Conservation (phyloP, 2,329 filamentous ascomycete species). For the Colletotrichum sp. region DNA sequence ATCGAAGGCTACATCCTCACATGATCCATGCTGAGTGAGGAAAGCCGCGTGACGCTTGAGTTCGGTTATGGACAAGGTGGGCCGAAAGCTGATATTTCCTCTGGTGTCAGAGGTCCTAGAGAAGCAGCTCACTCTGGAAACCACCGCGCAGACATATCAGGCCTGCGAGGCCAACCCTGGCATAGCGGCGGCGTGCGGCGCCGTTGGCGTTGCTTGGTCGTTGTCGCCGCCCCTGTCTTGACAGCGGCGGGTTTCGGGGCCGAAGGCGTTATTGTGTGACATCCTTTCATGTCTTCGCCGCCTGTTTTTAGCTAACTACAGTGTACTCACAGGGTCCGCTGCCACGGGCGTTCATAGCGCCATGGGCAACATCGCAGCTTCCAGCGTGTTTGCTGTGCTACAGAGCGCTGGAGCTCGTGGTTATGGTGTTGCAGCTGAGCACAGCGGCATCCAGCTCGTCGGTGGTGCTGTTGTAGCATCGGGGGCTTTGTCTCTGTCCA, state of each 20-base stretch:
- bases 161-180: background rate
- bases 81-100: too few relatives aligned
- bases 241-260: background rate
- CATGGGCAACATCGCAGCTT: background rate
- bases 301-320: background rate
- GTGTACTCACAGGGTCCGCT: background rate
- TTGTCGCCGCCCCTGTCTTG: background rate
- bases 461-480: background rate
- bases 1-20: too few relatives aligned
- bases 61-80: too few relatives aligned
- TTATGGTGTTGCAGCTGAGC: background rate
- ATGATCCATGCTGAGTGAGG: too few relatives aligned
- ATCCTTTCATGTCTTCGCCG: background rate
- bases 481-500: too few relatives aligned
- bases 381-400: background rate
- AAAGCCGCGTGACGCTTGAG: too few relatives aligned
- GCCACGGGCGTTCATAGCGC: background rate
- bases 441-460: background rate
- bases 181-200: background rate
- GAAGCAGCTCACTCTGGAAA: background rate
- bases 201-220: background rate
- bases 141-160: background rate
- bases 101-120: too few relatives aligned
- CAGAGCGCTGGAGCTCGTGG: background rate
- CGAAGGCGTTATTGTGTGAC: background rate